A percentile compares a stretch with the other conserved stretches of the same genome.
These are phyloP conservation scores for Stenocarpella maydis DNA, from an alignment of 2,329 filamentous ascomycete genomes.

Conservation along the genomic window DNA sequence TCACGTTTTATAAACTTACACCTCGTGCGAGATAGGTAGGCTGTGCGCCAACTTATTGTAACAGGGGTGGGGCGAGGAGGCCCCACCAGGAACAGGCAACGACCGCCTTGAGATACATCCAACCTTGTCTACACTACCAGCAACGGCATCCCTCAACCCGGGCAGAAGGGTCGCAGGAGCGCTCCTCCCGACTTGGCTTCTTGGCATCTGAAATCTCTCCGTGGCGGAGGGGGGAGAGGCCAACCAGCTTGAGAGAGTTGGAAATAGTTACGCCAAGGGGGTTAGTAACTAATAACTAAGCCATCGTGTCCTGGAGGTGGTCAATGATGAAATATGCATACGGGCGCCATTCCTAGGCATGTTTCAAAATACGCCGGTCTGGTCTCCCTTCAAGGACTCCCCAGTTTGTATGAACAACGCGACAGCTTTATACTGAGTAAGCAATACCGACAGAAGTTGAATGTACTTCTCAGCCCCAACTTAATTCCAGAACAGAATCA, in stretches of 20 bases:
- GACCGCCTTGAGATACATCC: neutral
- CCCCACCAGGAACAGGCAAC: slow-evolving; percentile 9
- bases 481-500: too few species aligned
- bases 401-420: neutral
- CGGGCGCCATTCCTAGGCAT: neutral
- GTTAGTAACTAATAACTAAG: neutral
- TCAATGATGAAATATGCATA: neutral
- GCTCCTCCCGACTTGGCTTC: neutral
- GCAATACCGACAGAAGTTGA: neutral
- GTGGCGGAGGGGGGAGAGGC: neutral
- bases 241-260: neutral
- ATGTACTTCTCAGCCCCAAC: too few species aligned
- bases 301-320: neutral
- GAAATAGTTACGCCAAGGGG: neutral
- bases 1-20: neutral
- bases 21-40: neutral
- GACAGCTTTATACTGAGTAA: neutral
- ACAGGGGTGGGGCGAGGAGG: neutral
- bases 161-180: neutral
- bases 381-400: neutral
- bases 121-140: neutral
- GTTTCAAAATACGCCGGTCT: slow-evolving; percentile 7
- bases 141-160: neutral
- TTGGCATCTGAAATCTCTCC: neutral
- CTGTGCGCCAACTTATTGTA: neutral